phyloP scores from a whole-genome alignment of 345 rosid species.

The Syzygium oleosum region DNA sequence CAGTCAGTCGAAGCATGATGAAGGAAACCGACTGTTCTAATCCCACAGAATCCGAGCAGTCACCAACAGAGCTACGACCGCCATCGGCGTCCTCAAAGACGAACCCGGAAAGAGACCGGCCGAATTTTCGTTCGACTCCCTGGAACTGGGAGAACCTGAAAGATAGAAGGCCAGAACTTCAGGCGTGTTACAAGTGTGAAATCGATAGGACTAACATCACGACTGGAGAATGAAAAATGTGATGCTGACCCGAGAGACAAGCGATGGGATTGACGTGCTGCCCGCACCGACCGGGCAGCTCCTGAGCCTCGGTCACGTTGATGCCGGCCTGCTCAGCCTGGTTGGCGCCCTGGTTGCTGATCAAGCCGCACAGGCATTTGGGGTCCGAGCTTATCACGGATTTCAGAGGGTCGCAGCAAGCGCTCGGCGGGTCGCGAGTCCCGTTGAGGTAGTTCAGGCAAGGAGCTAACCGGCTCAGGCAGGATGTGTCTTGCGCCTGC shows the following conservation, averaged over 20 bases:
- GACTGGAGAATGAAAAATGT: neutral
- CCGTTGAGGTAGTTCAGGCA: conserved; percentile 54
- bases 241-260: conserved; percentile 27
- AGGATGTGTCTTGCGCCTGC: conserved; percentile 19
- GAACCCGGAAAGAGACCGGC: neutral
- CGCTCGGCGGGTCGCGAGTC: conserved; percentile 38
- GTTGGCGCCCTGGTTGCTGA: conserved; percentile 45
- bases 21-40: neutral
- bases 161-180: neutral
- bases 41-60: neutral
- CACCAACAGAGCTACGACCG: neutral
- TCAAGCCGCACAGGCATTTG: conserved; percentile 49
- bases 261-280: conserved; percentile 51
- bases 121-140: neutral
- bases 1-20: neutral
- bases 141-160: conserved; percentile 14
- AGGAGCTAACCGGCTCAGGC: conserved; percentile 49
- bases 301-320: conserved; percentile 49
- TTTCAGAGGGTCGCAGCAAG: conserved; percentile 63
- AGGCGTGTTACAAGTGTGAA: neutral
- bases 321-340: conserved; percentile 55
- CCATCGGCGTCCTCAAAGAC: neutral
- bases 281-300: conserved; percentile 65
- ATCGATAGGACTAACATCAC: neutral
- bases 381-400: conserved; percentile 40